Evolutionary conservation across 1,284 basidiomycete species (phyloP), one percentile per base, ranked within the genome.

Genomic region (Puccinia hordei): DNA sequence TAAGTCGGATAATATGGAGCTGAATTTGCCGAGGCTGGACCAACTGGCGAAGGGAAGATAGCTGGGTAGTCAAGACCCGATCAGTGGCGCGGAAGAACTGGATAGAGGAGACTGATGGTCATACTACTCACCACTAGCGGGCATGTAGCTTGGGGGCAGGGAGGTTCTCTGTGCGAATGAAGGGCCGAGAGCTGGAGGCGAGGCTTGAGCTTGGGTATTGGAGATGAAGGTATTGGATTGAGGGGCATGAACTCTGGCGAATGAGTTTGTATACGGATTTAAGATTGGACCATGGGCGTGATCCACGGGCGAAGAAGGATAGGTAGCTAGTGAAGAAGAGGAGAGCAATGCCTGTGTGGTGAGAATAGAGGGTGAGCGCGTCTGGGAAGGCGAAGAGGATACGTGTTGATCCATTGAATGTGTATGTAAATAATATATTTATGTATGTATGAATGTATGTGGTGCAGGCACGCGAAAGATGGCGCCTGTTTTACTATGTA

Each of bases 1-100:
- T 41, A 57, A 5, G 53, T 17, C 24, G 53, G 33, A 59, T 73
- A 35, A 55, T 68, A 69, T 13, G 75, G 55, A 53, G 79, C 4
- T 68, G 41, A 30, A 27, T 61, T 51, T 51, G 53, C 65, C 66
- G 80, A 33, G 73, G 73, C 22, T 55, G 71, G 35, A 41, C 35
- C 24, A 46, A 76, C 27, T 24, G 73, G 55, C 10, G 73, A 61
- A 13, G 73, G 73, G 17, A 51, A 71, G 22, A 27, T 53, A 38
- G 27, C 68, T 71, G 33, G 30, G 17, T 13, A 33, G 38, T 49
- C 8, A 22, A 4, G 44, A 44, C n/a, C 8, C 15, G 68, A 27
- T 71, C 3, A 71, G 68, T 22, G 27, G 33, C 27, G 51, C 41
- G 41, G 12, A 44, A 12, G 24, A 33, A 13, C n/a, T 9, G 6